Conservation (phyloP, 164 flowering plant genomes). For the Chimonanthus salicifolius region DNA sequence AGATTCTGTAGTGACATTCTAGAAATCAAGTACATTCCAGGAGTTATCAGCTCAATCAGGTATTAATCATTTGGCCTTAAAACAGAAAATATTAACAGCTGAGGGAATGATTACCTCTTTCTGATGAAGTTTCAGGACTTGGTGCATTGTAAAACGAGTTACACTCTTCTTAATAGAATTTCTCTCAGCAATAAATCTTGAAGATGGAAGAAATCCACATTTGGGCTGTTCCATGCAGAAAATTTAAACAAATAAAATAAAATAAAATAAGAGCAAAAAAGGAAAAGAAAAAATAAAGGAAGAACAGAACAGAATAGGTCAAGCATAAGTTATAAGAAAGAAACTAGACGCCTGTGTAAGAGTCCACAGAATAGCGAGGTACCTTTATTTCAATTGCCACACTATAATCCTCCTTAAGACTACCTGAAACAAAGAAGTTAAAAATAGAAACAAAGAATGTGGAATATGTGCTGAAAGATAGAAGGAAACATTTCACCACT, state of each 20-base stretch:
- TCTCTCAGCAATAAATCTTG: conserved; percentile 55
- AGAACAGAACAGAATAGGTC: neutral
- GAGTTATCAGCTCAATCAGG: neutral
- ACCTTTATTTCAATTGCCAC: conserved; percentile 93
- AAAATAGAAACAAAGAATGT: no score
- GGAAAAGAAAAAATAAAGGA: conserved; percentile 3
- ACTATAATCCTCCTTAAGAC: conserved; percentile 32
- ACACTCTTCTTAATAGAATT: conserved; percentile 53
- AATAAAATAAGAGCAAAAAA: conserved; percentile 1
- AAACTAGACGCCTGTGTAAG: neutral
- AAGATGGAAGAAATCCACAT: conserved; percentile 89
- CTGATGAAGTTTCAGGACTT: conserved; percentile 61
- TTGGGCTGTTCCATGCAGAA: conserved; percentile 59
- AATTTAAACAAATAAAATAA: neutral
- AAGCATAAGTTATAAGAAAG: conserved; percentile 1
- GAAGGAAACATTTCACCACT: no score
- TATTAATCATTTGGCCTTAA: neutral
- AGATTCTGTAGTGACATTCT: neutral
- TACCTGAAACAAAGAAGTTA: conserved; percentile 35
- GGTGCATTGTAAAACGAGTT: conserved; percentile 84
- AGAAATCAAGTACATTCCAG: neutral
- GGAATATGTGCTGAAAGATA: no score
- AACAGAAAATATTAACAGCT: neutral
- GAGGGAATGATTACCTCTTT: conserved; percentile 45
- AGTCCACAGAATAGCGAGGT: conserved; percentile 5